Evolutionary conservation across 306 rosid species (phyloP), one percentile per base, ranked within the genome.

Genomic region (Prunus mira): DNA sequence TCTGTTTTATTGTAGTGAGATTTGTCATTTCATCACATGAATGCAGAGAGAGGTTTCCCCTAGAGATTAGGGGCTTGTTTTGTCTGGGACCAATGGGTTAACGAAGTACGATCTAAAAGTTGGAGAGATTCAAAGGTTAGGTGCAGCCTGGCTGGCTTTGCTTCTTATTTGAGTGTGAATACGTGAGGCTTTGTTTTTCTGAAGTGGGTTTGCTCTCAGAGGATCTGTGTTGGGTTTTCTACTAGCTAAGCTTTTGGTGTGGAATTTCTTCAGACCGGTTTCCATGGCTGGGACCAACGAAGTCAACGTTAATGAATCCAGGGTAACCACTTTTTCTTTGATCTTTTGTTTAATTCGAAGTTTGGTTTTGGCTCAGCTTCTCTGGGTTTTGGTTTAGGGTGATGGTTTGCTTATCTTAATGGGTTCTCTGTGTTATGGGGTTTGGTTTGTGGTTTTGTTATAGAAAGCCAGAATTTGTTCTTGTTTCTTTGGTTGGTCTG

Each of bases 201-300:
- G 28, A 20, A 65, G 15, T 67, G 67, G 74, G 55, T 76, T 52
- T 41, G 47, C 65, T 43, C 73, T 69, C 13, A 3, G 50, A 49
- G 56, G 87, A 86, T 91, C 85, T 81, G 41, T 75, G 63, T 41
- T 72, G 38, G 45, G 62, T 14, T 78, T 79, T 62, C 12, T 79
- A 74, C 58, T 34, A 6, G 34, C 20, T 12, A 17, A 47, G 55
- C 3, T 57, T 6, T 45, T 47, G 41, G 24, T 43, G 49, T 38
- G 66, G n/a, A 47, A 41, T 19, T 28, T 30, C 43, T 54, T 34
- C 20, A 68, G 64, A 5, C 61, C 22, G 19, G 50, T 72, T 84
- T 54, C 81, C 73, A 92, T 92, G 97, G 92, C 89, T 63, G 97
- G 87, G 65, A 83, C 81, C 79, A 84, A 87, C 74, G 88, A 90